Evolutionary conservation across 768 basidiomycete genomes (phyloP).

Genomic region (Strobilomyces confusus): DNA sequence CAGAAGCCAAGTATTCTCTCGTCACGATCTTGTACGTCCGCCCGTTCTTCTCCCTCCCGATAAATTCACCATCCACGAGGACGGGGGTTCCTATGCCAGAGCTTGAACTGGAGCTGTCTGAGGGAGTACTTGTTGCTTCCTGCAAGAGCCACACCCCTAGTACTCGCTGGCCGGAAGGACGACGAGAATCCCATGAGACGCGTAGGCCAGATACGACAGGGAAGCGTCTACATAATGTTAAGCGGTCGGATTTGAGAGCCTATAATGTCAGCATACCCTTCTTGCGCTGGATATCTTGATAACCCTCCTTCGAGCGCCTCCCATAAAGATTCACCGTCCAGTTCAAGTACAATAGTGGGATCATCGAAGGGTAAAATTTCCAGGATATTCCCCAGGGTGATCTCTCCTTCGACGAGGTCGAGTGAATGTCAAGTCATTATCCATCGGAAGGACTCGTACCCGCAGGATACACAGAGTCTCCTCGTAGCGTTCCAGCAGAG

Average conservation of each 20-base stretch:
- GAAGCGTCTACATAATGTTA: constrained; percentile 58
- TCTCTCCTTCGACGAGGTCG: constrained; percentile 43
- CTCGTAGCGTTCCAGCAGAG: constrained; percentile 79
- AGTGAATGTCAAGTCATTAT: neutral
- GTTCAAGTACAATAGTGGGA: constrained; percentile 73
- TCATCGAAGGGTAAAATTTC: constrained; percentile 91
- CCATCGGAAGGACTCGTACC: constrained; percentile 38
- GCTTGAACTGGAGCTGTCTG: constrained; percentile 17
- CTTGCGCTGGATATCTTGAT: constrained; percentile 81
- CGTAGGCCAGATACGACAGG: constrained; percentile 82
- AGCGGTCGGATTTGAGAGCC: neutral
- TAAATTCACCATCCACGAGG: constrained; percentile 46
- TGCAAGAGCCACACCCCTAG: constrained; percentile 63
- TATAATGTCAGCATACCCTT: constrained; percentile 57
- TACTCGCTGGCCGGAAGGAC: constrained; percentile 66
- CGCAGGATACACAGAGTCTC: constrained; percentile 81
- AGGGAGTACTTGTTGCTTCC: constrained; percentile 23
- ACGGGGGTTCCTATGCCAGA: constrained; percentile 27
- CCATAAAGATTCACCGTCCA: constrained; percentile 79
- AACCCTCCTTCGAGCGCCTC: constrained; percentile 71
- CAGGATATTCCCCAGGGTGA: constrained; percentile 82
- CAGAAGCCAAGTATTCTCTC: constrained; percentile 80
- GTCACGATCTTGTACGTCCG: constrained; percentile 77
- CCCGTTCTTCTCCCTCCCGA: constrained; percentile 50
- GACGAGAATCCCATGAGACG: constrained; percentile 83